Evolutionary conservation across 768 basidiomycete genomes (phyloP).

Genomic region (Cubamyces lactineus): DNA sequence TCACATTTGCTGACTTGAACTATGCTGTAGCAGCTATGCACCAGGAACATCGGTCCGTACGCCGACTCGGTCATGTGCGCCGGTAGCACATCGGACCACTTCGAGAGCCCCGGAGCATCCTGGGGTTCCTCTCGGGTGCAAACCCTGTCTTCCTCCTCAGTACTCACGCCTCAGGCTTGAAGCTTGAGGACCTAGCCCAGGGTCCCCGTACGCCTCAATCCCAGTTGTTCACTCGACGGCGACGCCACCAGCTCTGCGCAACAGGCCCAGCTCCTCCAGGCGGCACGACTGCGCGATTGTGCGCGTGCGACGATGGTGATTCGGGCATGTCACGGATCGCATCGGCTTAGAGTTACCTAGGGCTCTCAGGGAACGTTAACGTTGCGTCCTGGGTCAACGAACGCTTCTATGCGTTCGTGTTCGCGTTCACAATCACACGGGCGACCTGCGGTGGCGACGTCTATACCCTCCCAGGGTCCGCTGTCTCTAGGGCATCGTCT

Average conservation of each 20-base stretch:
- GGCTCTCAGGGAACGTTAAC: no score
- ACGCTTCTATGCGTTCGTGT: no score
- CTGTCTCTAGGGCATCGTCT: not conserved
- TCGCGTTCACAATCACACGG: no score
- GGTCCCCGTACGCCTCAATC: not conserved
- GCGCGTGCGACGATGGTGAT: no score
- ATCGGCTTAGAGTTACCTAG: no score
- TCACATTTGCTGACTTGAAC: no score
- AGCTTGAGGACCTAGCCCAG: not conserved
- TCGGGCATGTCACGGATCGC: no score
- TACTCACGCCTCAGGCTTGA: no score
- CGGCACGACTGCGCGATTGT: not conserved
- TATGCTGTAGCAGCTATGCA: not conserved
- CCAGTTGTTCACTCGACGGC: not conserved
- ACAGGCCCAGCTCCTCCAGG: not conserved
- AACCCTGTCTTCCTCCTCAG: no score
- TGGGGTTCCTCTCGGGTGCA: not conserved
- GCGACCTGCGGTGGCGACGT: no score
- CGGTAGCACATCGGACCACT: not conserved
- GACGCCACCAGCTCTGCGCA: not conserved
- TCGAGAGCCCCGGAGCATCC: not conserved
- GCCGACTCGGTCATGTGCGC: conserved; percentile 4
- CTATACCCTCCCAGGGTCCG: not conserved
- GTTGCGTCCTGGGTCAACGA: no score
- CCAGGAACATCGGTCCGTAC: conserved; percentile 1